Evolutionary conservation across 2,329 filamentous ascomycete genomes (phyloP).

Genomic region (Aciculosporium take): DNA sequence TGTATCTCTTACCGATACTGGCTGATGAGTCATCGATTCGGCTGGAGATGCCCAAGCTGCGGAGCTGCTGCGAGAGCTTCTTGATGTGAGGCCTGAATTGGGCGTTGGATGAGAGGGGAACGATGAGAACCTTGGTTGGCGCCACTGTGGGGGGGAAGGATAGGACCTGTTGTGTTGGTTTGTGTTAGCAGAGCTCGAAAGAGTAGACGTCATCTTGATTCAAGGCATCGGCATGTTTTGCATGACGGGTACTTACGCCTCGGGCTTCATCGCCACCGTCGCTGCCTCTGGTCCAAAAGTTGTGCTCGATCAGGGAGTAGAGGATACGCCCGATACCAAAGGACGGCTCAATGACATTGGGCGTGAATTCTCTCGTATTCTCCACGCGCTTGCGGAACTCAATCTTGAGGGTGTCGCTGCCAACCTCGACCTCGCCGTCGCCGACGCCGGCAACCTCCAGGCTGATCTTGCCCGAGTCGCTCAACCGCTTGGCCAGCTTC

Average conservation of each 20-base stretch:
- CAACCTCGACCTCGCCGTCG: constrained; percentile 63
- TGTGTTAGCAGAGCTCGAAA: constrained; percentile 5
- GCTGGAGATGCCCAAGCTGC: constrained; percentile 63
- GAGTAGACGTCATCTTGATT: not conserved
- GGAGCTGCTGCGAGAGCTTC: constrained; percentile 60
- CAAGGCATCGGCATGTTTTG: not conserved
- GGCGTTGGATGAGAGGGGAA: constrained; percentile 69
- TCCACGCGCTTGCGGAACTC: constrained; percentile 72
- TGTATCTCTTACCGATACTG: constrained; percentile 88
- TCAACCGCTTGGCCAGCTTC: constrained; percentile 60
- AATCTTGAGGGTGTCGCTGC: constrained; percentile 67
- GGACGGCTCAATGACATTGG: constrained; percentile 93
- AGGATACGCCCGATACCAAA: constrained; percentile 94
- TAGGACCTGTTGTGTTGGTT: constrained; percentile 27
- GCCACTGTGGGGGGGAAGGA: constrained; percentile 52
- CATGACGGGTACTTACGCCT: constrained; percentile 47
- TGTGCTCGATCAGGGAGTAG: constrained; percentile 86
- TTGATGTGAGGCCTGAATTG: constrained; percentile 68
- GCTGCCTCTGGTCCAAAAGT: constrained; percentile 71
- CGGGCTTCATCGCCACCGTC: constrained; percentile 57
- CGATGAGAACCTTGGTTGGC: constrained; percentile 89
- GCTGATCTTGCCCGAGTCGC: constrained; percentile 58
- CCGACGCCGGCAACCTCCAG: constrained; percentile 55
- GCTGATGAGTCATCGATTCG: constrained; percentile 82
- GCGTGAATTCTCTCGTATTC: constrained; percentile 79